Conservation (phyloP, 2,329 filamentous ascomycete genomes). For the Aspergillus amoenus region DNA sequence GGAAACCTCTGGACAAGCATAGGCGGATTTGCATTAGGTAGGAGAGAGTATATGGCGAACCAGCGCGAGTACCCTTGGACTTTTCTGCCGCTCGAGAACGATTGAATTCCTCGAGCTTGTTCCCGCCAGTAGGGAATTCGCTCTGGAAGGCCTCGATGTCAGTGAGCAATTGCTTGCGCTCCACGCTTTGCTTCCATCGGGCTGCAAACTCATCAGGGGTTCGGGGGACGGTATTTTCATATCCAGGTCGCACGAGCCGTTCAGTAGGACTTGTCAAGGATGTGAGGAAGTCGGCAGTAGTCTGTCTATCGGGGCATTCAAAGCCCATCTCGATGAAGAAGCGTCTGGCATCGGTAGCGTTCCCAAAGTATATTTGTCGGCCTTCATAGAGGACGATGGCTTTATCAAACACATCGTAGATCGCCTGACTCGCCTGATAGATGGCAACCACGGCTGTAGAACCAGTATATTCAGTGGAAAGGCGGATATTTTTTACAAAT, state of each 20-base stretch:
- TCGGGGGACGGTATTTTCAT: constrained; percentile 62
- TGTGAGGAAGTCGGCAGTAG: constrained; percentile 68
- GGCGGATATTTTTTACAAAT: constrained; percentile 52
- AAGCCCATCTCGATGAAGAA: constrained; percentile 72
- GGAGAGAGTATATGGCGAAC: constrained; percentile 80
- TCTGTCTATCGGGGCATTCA: constrained; percentile 65
- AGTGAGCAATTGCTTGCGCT: constrained; percentile 41
- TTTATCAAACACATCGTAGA: constrained; percentile 66
- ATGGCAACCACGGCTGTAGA: constrained; percentile 54
- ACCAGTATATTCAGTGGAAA: constrained; percentile 48
- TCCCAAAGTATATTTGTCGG: constrained; percentile 72
- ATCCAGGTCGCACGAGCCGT: constrained; percentile 55
- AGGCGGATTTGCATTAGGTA: constrained; percentile 72
- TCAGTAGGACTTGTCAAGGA: constrained; percentile 65
- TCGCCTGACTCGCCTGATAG: constrained; percentile 49
- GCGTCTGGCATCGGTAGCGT: constrained; percentile 55
- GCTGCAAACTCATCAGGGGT: constrained; percentile 67
- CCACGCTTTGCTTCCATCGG: constrained; percentile 53
- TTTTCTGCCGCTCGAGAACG: constrained; percentile 42
- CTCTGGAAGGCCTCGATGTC: constrained; percentile 43
- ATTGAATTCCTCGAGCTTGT: constrained; percentile 36
- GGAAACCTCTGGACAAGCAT: constrained; percentile 76
- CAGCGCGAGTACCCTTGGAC: constrained; percentile 50
- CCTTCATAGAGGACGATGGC: constrained; percentile 70
- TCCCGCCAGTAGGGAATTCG: constrained; percentile 35